Conservation (phyloP, 768 basidiomycete genomes). For the Chalciporus pseudorubinellus region DNA sequence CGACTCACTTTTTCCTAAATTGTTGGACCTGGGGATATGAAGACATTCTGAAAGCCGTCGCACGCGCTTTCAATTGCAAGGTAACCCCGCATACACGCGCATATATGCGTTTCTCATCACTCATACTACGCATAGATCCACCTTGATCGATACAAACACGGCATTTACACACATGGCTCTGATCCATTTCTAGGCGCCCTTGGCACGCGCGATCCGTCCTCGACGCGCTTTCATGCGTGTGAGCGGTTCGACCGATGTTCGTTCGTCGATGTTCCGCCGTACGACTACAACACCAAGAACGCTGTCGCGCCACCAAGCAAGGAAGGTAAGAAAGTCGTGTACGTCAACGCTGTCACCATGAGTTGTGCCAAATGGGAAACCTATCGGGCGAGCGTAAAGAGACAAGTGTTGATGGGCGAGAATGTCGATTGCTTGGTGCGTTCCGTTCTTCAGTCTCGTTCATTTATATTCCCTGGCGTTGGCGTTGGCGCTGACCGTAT, state of each 20-base stretch:
- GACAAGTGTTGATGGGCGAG: conserved; percentile 42
- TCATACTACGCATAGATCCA: conserved; percentile 58
- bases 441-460: background rate
- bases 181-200: conserved; percentile 64
- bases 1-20: conserved; percentile 87
- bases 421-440: conserved; percentile 65
- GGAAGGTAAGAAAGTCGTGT: conserved; percentile 63
- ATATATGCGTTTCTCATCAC: conserved; percentile 11
- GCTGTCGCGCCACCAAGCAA: conserved; percentile 33
- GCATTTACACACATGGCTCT: conserved; percentile 53
- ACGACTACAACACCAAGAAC: conserved; percentile 11
- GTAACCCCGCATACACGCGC: conserved; percentile 34
- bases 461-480: background rate
- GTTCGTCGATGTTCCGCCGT: conserved; percentile 46
- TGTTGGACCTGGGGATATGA: conserved; percentile 98
- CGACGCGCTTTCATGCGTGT: conserved; percentile 90
- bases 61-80: conserved; percentile 60
- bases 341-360: conserved; percentile 80
- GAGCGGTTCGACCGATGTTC: conserved; percentile 78
- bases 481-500: background rate
- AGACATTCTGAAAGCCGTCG: conserved; percentile 77
- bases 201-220: conserved; percentile 54
- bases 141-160: conserved; percentile 83
- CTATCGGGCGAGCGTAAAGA: conserved; percentile 42
- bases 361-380: conserved; percentile 56